Conservation (phyloP, 2,329 filamentous ascomycete genomes). For the Cordyceps militaris region DNA sequence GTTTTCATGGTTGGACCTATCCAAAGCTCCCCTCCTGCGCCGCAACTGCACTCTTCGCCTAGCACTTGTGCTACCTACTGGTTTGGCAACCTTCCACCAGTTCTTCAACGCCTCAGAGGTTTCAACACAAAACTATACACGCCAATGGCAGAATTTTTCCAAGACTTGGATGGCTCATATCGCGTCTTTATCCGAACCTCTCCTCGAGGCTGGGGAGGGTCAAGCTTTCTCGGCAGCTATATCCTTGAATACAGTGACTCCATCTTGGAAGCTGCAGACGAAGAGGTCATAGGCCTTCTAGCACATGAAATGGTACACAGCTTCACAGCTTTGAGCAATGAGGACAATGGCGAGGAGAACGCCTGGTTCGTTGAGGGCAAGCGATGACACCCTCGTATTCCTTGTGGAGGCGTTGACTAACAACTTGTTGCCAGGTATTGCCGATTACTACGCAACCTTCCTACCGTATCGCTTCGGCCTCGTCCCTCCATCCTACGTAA, state of each 20-base stretch:
- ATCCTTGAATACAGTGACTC: slow-evolving; percentile 14
- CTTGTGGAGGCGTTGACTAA: neutral
- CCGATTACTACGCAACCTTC: slow-evolving; percentile 13
- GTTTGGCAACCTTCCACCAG: slow-evolving; percentile 14
- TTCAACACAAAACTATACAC: slow-evolving; percentile 15
- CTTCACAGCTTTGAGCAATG: slow-evolving; percentile 9
- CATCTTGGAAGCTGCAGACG: slow-evolving; percentile 3
- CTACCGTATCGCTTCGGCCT: slow-evolving; percentile 15
- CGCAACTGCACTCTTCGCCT: neutral
- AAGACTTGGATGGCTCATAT: slow-evolving; percentile 8
- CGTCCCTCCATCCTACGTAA: slow-evolving; percentile 12
- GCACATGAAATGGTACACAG: slow-evolving; percentile 17
- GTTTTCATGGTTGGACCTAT: slow-evolving; percentile 17
- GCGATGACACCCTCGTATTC: neutral
- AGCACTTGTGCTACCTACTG: slow-evolving; percentile 14
- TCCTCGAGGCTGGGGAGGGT: slow-evolving; percentile 10
- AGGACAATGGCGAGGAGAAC: slow-evolving; percentile 14
- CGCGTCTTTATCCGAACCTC: slow-evolving; percentile 15
- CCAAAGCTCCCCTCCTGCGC: slow-evolving; percentile 6
- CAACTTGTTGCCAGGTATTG: slow-evolving; percentile 8
- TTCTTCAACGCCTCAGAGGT: slow-evolving; percentile 10
- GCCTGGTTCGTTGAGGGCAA: slow-evolving; percentile 16
- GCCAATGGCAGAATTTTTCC: slow-evolving; percentile 12
- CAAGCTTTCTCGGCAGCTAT: slow-evolving; percentile 13
- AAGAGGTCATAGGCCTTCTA: slow-evolving; percentile 9